phyloP scores from a whole-genome alignment of 805 yeast species.

The Metschnikowia vanudenii region DNA sequence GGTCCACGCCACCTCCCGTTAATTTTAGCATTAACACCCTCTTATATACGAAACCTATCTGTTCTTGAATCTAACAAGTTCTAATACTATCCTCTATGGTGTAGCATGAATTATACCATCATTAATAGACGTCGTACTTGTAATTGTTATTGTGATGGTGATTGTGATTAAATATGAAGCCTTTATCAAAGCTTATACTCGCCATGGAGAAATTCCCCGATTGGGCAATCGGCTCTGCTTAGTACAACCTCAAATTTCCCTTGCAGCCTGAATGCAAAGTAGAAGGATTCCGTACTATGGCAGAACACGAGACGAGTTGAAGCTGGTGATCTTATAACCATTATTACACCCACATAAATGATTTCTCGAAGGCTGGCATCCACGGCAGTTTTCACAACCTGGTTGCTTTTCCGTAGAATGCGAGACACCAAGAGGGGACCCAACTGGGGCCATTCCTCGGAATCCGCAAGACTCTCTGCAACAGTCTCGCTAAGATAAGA shows the following conservation, averaged over 20 bases:
- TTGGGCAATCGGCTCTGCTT: conserved; percentile 9
- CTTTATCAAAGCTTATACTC: conserved; percentile 11
- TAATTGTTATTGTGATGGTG: too few species aligned
- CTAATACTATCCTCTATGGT: not conserved
- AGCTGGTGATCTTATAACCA: conserved; percentile 12
- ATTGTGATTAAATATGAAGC: too few species aligned
- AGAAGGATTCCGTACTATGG: conserved; percentile 22
- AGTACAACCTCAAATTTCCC: conserved; percentile 18
- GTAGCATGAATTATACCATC: not conserved
- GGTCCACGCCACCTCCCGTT: conserved; percentile 96
- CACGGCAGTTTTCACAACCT: conserved; percentile 15
- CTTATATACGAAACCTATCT: conserved; percentile 9
- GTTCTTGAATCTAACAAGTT: conserved; percentile 16
- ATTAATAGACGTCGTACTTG: too few species aligned
- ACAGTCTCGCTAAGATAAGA: conserved; percentile 20
- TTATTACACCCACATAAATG: conserved; percentile 35
- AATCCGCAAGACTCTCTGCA: conserved; percentile 9
- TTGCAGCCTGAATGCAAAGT: conserved; percentile 23
- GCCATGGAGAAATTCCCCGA: conserved; percentile 17
- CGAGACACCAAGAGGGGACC: conserved; percentile 20
- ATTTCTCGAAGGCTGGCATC: conserved; percentile 10
- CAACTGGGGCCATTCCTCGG: conserved; percentile 20
- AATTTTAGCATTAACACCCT: conserved; percentile 31
- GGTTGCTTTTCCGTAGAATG: conserved; percentile 13
- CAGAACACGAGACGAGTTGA: conserved; percentile 16